Evolutionary conservation across 2,329 filamentous ascomycete species (phyloP).

Genomic region (Coniochaeta hoffmannii): DNA sequence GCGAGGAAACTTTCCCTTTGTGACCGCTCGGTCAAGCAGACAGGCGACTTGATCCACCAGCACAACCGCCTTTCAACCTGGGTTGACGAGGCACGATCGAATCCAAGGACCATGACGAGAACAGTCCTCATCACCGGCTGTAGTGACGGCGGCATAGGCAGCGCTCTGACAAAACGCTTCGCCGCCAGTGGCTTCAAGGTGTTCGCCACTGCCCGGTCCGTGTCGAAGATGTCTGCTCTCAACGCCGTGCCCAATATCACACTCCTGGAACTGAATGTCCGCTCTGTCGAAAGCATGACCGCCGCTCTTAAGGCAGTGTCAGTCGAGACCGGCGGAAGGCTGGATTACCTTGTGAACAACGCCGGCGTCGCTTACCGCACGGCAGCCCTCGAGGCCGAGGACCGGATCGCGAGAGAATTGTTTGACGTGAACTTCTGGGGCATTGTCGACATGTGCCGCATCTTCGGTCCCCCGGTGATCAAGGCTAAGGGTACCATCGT

Average conservation of each 20-base stretch:
- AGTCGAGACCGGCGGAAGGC: constrained; percentile 13
- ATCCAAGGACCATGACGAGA: no score
- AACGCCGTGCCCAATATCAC: constrained; percentile 14
- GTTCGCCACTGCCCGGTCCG: not conserved
- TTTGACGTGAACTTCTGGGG: constrained; percentile 23
- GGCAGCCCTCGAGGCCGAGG: constrained; percentile 18
- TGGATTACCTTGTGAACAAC: constrained; percentile 18
- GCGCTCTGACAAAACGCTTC: constrained; percentile 15
- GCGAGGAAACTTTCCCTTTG: not conserved
- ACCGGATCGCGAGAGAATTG: constrained; percentile 12
- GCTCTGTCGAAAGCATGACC: constrained; percentile 13
- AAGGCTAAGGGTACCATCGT: constrained; percentile 19
- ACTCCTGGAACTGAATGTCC: constrained; percentile 16
- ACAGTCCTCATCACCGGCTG: constrained; percentile 21
- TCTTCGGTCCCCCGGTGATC: constrained; percentile 20
- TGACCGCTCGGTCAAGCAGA: not conserved
- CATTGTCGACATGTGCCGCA: constrained; percentile 19
- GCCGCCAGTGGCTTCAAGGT: constrained; percentile 10
- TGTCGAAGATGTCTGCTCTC: constrained; percentile 6
- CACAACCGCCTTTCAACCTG: not conserved
- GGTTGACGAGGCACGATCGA: no score
- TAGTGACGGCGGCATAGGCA: constrained; percentile 21
- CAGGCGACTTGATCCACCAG: not conserved
- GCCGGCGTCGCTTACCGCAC: constrained; percentile 20
- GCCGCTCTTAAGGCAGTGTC: constrained; percentile 13